Conservation (phyloP, 352 stramenopile species). For the Pythium phragmitis region DNA sequence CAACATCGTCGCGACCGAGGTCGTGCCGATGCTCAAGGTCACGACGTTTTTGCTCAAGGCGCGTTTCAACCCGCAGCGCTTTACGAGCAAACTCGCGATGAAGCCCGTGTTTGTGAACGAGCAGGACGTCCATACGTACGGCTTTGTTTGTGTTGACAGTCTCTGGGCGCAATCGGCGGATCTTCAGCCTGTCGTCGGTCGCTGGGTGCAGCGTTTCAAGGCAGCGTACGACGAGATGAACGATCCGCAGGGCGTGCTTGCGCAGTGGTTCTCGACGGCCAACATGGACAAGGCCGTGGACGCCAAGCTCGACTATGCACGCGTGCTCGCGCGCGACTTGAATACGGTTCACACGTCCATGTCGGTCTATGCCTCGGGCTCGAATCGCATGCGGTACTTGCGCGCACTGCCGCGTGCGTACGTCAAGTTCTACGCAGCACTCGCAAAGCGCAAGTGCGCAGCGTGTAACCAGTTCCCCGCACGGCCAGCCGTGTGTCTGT, state of each 20-base stretch:
- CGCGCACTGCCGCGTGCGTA: slow-evolving; percentile 71
- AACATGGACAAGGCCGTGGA: slow-evolving; percentile 39
- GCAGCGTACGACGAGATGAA: slow-evolving; percentile 77
- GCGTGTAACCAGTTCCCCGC: slow-evolving; percentile 78
- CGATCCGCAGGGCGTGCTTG: slow-evolving; percentile 60
- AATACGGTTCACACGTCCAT: slow-evolving; percentile 80
- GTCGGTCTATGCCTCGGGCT: slow-evolving; percentile 62
- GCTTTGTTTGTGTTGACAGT: slow-evolving; percentile 47
- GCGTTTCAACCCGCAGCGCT: slow-evolving; percentile 18
- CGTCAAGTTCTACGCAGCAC: slow-evolving; percentile 83
- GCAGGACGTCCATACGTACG: slow-evolving; percentile 42
- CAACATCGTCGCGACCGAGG: slow-evolving; percentile 75
- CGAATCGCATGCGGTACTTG: slow-evolving; percentile 70
- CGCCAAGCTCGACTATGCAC: slow-evolving; percentile 34
- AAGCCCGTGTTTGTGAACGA: slow-evolving; percentile 67
- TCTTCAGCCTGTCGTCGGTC: slow-evolving; percentile 41
- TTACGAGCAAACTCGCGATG: slow-evolving; percentile 13
- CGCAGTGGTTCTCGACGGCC: slow-evolving; percentile 74
- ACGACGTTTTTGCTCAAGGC: slow-evolving; percentile 68
- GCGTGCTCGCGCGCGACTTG: slow-evolving; percentile 59
- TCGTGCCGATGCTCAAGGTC: slow-evolving; percentile 68
- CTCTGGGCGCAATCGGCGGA: slow-evolving; percentile 21
- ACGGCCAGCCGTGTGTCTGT: slow-evolving; percentile 79
- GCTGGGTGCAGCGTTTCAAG: slow-evolving; percentile 70
- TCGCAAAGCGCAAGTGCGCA: slow-evolving; percentile 78